Evolutionary conservation across 164 flowering plant genomes (phyloP), one percentile per base, ranked within the genome.

Genomic region (Vitis amurensis): DNA sequence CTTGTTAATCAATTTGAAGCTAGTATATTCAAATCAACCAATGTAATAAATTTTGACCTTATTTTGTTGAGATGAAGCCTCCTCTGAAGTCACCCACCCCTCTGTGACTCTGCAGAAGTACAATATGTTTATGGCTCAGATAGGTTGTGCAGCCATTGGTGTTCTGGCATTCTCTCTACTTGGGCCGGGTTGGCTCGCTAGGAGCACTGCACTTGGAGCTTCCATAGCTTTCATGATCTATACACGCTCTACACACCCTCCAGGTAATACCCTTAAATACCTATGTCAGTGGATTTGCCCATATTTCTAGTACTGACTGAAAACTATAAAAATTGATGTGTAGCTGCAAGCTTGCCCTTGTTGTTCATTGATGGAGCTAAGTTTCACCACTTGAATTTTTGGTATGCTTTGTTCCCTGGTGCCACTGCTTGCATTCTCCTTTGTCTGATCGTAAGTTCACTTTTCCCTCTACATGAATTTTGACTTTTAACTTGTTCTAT

Each of bases 321-420:
- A 17, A 31, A 51, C 59, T 51, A 7, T 2, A 11, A 12, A 19
- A 7, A 11, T 12, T 19, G 48, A 9, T 16, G 11, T 78, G 77
- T 68, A 94, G 99, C 99, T 78, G 99, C 97, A 64, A 89, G 97
- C 78, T 82, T 94, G 83, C 99, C 98, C 1, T n/a, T 94, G 48
- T 31, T 94, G 73, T 94, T 94, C 82, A 90, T 92, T 11, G 99
- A 92, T 77, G 99, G 88, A 52, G 90, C 83, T 2, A 94, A 92
- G 86, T 71, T 92, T 59, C 99, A 91, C 47, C 85, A 74, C 50
- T 71, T 94, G 80, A 81, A 84, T 62, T 78, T 80, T 69, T 92
- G 97, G 99, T 94, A 88, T 65, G 86, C 92, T 11, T 68, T 94
- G 69, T 94, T 92, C 78, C 99, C 99, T 29, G 97, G 97, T 14